Conservation (phyloP, 768 basidiomycete genomes). For the Termitomyces sp. region DNA sequence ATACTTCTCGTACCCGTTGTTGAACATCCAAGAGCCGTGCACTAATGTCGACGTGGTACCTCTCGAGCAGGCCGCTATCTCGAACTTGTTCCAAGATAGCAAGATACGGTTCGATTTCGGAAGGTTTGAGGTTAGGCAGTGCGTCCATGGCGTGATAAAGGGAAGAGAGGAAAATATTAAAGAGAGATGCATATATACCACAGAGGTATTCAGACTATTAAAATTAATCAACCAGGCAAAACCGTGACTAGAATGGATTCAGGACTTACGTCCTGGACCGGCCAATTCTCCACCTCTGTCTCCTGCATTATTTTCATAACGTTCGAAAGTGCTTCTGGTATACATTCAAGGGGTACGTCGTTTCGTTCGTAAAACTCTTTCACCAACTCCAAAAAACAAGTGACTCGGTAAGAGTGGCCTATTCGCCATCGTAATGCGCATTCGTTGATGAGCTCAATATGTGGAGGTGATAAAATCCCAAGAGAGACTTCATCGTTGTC, state of each 20-base stretch:
- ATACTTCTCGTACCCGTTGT: conserved; percentile 56
- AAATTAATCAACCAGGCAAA: conserved; percentile 5
- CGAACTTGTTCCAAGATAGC: conserved; percentile 68
- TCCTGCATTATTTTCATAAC: conserved; percentile 71
- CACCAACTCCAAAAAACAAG: conserved; percentile 83
- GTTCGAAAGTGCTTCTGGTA: conserved; percentile 82
- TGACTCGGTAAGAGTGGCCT: conserved; percentile 68
- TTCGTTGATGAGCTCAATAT: conserved; percentile 82
- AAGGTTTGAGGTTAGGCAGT: conserved; percentile 67
- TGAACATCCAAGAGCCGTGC: conserved; percentile 67
- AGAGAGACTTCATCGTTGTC: conserved; percentile 95
- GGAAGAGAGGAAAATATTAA: conserved; percentile 82
- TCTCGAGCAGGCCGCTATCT: conserved; percentile 65
- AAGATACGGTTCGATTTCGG: conserved; percentile 64
- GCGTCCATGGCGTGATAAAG: conserved; percentile 83
- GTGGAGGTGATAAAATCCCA: conserved; percentile 77
- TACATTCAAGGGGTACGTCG: conserved; percentile 91
- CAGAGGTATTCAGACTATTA: conserved; percentile 65
- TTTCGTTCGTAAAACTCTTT: conserved; percentile 84
- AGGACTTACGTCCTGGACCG: conserved; percentile 71
- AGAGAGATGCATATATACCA: conserved; percentile 66
- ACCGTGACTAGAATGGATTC: conserved; percentile 1
- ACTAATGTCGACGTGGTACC: conserved; percentile 69
- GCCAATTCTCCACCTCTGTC: conserved; percentile 72
- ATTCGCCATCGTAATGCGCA: conserved; percentile 91